These are phyloP conservation scores for Rostrohypoxylon terebratum DNA, from an alignment of 495 filamentous ascomycete genomes.

Conservation along the genomic window DNA sequence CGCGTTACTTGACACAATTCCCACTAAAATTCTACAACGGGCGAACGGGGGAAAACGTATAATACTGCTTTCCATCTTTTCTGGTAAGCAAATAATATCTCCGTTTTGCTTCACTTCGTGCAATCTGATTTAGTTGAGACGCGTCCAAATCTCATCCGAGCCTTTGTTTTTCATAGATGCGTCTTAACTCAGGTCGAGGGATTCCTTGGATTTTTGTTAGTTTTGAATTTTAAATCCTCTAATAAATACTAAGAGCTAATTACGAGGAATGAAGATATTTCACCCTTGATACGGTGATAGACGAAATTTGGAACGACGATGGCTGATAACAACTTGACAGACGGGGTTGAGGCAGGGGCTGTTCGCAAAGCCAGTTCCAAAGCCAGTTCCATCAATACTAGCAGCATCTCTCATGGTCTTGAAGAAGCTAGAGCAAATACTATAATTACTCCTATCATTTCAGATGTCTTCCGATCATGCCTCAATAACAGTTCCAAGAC, in stretches of 20 bases:
- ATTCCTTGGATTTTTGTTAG: background rate
- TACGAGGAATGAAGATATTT: background rate
- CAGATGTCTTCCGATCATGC: conserved; percentile 31
- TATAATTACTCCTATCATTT: conserved; percentile 25
- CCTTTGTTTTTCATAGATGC: background rate
- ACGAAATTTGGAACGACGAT: conserved; percentile 2
- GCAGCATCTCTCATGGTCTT: background rate
- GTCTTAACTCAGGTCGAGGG: background rate
- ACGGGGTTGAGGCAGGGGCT: conserved; percentile 3
- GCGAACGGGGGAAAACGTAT: background rate
- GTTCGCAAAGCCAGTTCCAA: background rate
- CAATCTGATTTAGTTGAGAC: background rate
- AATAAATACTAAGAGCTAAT: conserved; percentile 2
- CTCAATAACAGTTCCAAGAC: conserved; percentile 11
- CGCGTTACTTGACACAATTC: background rate
- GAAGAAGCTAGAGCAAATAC: conserved; percentile 26
- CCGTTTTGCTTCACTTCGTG: conserved; percentile 1
- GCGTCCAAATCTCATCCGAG: background rate
- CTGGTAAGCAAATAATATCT: background rate
- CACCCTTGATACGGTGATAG: conserved; percentile 18
- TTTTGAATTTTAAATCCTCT: background rate
- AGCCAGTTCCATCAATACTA: background rate
- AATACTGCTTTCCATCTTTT: background rate
- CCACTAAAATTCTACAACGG: conserved; percentile 1
- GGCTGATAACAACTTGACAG: conserved; percentile 19